Evolutionary conservation across 768 basidiomycete genomes (phyloP), one percentile per base, ranked within the genome.

Genomic region (Tubosaeta sp.): DNA sequence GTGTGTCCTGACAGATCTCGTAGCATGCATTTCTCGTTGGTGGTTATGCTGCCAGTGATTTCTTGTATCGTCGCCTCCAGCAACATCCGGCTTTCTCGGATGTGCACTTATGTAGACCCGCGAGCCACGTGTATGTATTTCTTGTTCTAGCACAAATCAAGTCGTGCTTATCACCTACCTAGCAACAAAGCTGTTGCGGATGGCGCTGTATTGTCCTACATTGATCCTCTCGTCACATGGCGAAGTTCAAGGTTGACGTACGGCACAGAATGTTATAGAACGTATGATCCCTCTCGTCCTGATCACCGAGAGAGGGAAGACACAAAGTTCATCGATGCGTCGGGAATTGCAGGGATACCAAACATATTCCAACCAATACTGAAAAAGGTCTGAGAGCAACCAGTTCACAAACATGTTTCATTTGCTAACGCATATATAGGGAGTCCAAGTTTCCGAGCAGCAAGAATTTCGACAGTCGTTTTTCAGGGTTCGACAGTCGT

Each of bases 101-200:
- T 0, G 57, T 80, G 4, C 65, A 70, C 12, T 60, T 83, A 5
- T 70, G 72, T 46, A 71, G 80, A 16, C 81, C 81, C 3, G 72
- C 78, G 48, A 73, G 71, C 35, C 74, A 78, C 52, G 69, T 75
- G 82, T 81, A 61, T 14, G 78, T 56, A 61, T 16, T 77, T 55
- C 6, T 46, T 4, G 0, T 26, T 17, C 1, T 22, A 34, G 5
- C 12, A 35, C 43, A 8, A n/a, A 55, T 29, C 9, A n/a, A 3
- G 16, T 33, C 1, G 3, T 47, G 12, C 49, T 66, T 38, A 43
- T 16, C 2, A 16, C 10, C 2, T 25, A 5, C 43, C 7, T 45
- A 76, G 74, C 2, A 70, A 68, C 46, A 79, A 71, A 65, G 80
- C 78, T 0, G 78, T 81, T 14, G 77, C 81, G 1, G 76, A 81